phyloP scores from a whole-genome alignment of 495 filamentous ascomycete species.

The Penicillium goetzii region DNA sequence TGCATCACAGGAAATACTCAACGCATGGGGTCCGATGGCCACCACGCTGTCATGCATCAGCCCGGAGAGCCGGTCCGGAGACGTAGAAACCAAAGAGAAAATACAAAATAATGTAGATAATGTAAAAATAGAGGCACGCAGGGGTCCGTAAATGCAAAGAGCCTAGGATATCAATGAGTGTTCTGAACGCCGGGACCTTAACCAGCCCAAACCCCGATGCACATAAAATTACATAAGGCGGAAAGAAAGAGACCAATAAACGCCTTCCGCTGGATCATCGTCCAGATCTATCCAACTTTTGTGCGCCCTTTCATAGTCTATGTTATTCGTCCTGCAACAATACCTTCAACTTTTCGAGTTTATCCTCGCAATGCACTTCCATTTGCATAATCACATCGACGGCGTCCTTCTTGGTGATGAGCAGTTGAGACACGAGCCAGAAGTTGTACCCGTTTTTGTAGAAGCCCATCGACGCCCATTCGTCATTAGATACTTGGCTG shows the following conservation, averaged over 20 bases:
- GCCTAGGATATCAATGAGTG: slow-evolving; percentile 12
- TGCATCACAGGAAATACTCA: not conserved
- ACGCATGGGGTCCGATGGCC: not conserved
- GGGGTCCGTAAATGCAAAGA: not conserved
- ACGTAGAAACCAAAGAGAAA: not conserved
- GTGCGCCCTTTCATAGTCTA: slow-evolving; percentile 13
- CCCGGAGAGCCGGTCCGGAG: not conserved
- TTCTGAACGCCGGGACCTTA: slow-evolving; percentile 4
- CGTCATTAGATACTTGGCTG: slow-evolving; percentile 36
- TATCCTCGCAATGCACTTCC: slow-evolving; percentile 55
- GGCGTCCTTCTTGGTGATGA: slow-evolving; percentile 53
- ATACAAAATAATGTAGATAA: not conserved
- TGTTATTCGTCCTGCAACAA: slow-evolving; percentile 45
- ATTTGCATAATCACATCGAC: slow-evolving; percentile 52
- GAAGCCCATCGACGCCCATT: slow-evolving; percentile 52
- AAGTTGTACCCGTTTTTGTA: slow-evolving; percentile 52
- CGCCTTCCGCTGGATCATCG: not conserved
- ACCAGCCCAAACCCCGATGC: not conserved
- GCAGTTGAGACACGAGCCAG: slow-evolving; percentile 50
- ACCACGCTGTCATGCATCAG: not conserved
- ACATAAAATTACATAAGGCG: not conserved
- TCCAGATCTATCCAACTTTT: not conserved
- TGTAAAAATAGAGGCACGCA: not conserved
- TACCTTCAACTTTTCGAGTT: slow-evolving; percentile 49
- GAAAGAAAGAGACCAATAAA: not conserved